A percentile compares a stretch with the other conserved stretches of the same genome.
phyloP scores from a whole-genome alignment of 2,329 filamentous ascomycete species.

The Fusarium coicis region DNA sequence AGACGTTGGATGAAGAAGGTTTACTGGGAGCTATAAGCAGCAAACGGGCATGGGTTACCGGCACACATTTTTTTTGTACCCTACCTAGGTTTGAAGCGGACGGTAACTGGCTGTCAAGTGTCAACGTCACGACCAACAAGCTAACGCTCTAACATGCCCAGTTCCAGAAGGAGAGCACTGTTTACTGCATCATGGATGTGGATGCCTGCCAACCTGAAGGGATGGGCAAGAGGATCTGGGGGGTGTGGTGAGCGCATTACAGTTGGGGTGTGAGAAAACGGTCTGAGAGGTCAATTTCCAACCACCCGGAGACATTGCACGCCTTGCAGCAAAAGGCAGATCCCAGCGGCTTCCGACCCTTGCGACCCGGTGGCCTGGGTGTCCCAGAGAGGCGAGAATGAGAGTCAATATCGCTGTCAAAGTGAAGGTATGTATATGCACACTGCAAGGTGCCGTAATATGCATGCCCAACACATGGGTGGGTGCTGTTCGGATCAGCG shows the following conservation, averaged over 20 bases:
- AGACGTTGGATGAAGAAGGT: conserved; percentile 15
- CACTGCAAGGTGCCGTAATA: conserved; percentile 3
- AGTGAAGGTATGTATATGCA: background rate
- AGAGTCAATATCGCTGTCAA: conserved; percentile 7
- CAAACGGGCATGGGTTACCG: background rate
- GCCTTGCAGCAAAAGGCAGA: conserved; percentile 31
- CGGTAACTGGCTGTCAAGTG: conserved; percentile 26
- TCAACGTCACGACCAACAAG: conserved; percentile 24
- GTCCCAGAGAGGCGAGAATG: conserved; percentile 22
- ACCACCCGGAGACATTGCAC: conserved; percentile 31
- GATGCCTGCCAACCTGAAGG: conserved; percentile 23
- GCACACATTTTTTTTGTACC: background rate
- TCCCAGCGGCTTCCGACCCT: conserved; percentile 34
- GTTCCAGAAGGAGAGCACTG: conserved; percentile 21
- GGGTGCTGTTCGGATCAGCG: conserved; percentile 29
- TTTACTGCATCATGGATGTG: conserved; percentile 17
- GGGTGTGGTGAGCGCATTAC: conserved; percentile 1
- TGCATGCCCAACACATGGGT: conserved; percentile 1
- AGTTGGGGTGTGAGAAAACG: conserved; percentile 20
- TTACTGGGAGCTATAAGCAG: conserved; percentile 11
- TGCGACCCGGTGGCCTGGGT: conserved; percentile 38
- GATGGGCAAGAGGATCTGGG: conserved; percentile 17
- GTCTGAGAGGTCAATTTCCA: conserved; percentile 28
- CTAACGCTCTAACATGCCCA: conserved; percentile 20
- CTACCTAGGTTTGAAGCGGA: background rate